Evolutionary conservation across 2,329 filamentous ascomycete genomes (phyloP), one percentile per base, ranked within the genome.

Genomic region (Claviceps sp.): DNA sequence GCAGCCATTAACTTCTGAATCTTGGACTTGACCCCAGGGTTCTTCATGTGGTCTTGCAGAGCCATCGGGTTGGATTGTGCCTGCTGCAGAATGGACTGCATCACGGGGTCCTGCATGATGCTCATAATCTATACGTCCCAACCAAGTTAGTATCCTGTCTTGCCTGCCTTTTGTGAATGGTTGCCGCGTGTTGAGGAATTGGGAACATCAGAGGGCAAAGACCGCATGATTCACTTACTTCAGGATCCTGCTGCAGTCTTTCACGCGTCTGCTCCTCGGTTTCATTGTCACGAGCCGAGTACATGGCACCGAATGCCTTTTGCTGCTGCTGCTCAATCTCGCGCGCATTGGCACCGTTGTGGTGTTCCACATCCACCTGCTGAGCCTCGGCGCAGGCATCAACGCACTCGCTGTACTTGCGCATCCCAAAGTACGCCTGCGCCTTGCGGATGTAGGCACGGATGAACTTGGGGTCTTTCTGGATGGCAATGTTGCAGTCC

Each of bases 61-160:
- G 93, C 93, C 48, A 85, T 85, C 18, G 93, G 93, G 63, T 98
- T 87, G 52, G 81, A 82, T 76, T 97, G 95, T 46, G 93, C 93
- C 72, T 98, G 93, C 68, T 97, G 90, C 52, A 97, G 80, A 59
- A 96, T 96, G 59, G 85, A 86, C 72, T 98, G 89, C 91, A 98
- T 97, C 65, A 98, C 84, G 16, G 93, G 93, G 65, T 98, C 93
- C 68, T 90, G 84, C 71, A 97, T 86, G 64, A 96, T 91, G 56
- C 75, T 70, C 79, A 94, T 87, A 66, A 97, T 95, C 83, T 76
- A 60, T 42, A 43, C 5, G 22, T 11, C 30, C n/a, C 26, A 24
- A 34, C 30, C 38, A 13, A 18, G 46, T 54, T 20, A 54, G 52
- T 34, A 9, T 41, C 13, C 16, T 44, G n/a, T 22, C 18, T 34